Evolutionary conservation across 768 basidiomycete genomes (phyloP).

Genomic region (Dendrothele bispora): DNA sequence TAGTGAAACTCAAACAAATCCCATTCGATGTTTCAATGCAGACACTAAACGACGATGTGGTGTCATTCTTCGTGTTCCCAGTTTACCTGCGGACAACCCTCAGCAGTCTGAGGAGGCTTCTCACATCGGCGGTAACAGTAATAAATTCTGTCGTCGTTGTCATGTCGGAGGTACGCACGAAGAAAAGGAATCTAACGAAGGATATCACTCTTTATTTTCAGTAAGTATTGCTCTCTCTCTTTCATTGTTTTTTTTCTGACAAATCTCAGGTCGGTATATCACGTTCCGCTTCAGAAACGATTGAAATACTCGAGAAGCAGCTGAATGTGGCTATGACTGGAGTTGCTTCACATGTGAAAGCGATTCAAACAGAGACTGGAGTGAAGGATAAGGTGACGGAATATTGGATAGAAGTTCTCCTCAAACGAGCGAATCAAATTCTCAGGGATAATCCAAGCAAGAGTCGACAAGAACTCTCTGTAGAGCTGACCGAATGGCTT

Average conservation of each 20-base stretch:
- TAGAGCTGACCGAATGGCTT: slow-evolving; percentile 28
- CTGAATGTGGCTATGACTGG: slow-evolving; percentile 25
- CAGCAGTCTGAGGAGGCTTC: slow-evolving; percentile 35
- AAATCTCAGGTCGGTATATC: slow-evolving; percentile 19
- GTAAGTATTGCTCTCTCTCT: no score
- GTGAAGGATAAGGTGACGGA: slow-evolving; percentile 40
- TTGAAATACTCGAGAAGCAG: slow-evolving; percentile 27
- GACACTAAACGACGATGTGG: slow-evolving; percentile 9
- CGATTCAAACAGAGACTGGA: slow-evolving; percentile 30
- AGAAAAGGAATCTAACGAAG: slow-evolving; percentile 29
- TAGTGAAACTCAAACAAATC: slow-evolving; percentile 31
- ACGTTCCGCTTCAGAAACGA: slow-evolving; percentile 18
- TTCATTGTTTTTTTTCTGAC: slow-evolving; percentile 25
- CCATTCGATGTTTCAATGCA: slow-evolving; percentile 31
- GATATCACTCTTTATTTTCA: no score
- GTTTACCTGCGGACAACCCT: slow-evolving; percentile 41
- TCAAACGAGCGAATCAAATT: slow-evolving; percentile 16
- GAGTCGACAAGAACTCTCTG: slow-evolving; percentile 20
- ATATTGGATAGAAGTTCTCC: slow-evolving; percentile 34
- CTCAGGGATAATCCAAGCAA: slow-evolving; percentile 17
- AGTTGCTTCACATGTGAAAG: slow-evolving; percentile 28
- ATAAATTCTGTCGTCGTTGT: slow-evolving; percentile 41
- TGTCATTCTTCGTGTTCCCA: slow-evolving; percentile 16
- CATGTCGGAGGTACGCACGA: slow-evolving; percentile 33
- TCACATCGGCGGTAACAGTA: slow-evolving; percentile 42